phyloP scores from a whole-genome alignment of 2,329 filamentous ascomycete genomes.

The Pseudogymnoascus verrucosus region DNA sequence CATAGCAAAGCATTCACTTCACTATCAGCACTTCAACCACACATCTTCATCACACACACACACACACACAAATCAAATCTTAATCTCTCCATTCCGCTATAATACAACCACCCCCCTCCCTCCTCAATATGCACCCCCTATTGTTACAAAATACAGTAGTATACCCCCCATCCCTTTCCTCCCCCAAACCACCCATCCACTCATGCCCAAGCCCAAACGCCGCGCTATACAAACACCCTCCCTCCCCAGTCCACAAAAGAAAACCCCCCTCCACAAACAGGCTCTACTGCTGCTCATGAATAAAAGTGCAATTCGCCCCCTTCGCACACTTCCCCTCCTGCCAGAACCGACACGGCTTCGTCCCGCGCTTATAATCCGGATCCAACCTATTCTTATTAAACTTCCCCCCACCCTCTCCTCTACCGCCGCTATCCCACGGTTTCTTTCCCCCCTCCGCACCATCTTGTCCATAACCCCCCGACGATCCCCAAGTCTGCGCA shows the following conservation, averaged over 20 bases:
- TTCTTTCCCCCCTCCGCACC: neutral
- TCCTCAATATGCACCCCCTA: neutral
- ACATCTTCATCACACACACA: no score
- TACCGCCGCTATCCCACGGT: neutral
- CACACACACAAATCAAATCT: neutral
- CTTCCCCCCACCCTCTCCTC: conserved; percentile 11
- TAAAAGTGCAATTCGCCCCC: conserved; percentile 66
- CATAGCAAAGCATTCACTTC: no score
- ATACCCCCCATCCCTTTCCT: neutral
- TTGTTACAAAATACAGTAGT: neutral
- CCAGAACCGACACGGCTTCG: conserved; percentile 63
- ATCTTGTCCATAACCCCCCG: neutral
- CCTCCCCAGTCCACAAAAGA: neutral
- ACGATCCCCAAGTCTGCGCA: neutral
- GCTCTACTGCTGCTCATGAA: conserved; percentile 50
- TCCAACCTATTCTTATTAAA: conserved; percentile 32
- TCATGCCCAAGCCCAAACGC: neutral
- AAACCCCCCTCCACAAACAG: no score
- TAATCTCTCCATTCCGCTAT: neutral
- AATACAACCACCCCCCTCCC: neutral
- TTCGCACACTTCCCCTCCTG: conserved; percentile 64
- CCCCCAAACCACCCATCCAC: neutral
- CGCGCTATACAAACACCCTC: neutral
- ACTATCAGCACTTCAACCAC: no score
- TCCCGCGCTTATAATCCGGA: conserved; percentile 45